Base-by-base conservation (phyloP, 2,329 filamentous ascomycete genomes). In the Onygenales sp. region DNA sequence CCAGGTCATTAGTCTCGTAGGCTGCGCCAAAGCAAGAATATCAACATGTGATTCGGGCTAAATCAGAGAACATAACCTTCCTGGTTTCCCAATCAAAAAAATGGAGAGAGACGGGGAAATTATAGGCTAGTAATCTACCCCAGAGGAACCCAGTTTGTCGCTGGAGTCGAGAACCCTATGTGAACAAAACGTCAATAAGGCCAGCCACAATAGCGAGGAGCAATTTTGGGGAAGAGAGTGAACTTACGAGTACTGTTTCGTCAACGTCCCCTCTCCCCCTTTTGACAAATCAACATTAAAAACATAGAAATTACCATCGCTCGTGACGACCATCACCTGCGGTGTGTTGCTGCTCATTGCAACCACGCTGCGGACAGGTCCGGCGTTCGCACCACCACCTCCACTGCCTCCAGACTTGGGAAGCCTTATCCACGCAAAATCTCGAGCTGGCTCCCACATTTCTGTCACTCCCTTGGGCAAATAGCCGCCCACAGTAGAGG, bases 251-350 rank as follows among this genome's bases (percentile, higher is more conserved):
- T 90, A 95, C 66, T 95, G 89, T 69, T 94, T 94, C 51, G 91
- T 84, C 61, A 98, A 72, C 48, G 87, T 88, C 0, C 93, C 93
- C 72, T 98, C 93, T 27, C 93, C 93, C 14, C 93, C 93, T 57
- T 88, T 87, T 62, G 95, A 91, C 75, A 98, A 82, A 67, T 98
- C 91, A 52, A 98, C 90, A 59, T 89, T 92, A 71, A 92, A 98
- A 33, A 97, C 86, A 62, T 93, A 95, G 65, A 96, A 97, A 27
- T 86, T 86, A 8, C 93, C 93, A 67, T 98, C 93, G 62, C 87
- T 96, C 0, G 93, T 98, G 11, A 96, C 91, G 0, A 97, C 89
- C 91, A 98, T 97, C 48, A 98, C 88, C 64, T 97, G 91, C 0
- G 93, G 93, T 31, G 87, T 91, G 66, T 85, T 95, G 64, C 86